Base-by-base conservation (phyloP, 257 asterid genomes). In the Scutellaria baicalensis region DNA sequence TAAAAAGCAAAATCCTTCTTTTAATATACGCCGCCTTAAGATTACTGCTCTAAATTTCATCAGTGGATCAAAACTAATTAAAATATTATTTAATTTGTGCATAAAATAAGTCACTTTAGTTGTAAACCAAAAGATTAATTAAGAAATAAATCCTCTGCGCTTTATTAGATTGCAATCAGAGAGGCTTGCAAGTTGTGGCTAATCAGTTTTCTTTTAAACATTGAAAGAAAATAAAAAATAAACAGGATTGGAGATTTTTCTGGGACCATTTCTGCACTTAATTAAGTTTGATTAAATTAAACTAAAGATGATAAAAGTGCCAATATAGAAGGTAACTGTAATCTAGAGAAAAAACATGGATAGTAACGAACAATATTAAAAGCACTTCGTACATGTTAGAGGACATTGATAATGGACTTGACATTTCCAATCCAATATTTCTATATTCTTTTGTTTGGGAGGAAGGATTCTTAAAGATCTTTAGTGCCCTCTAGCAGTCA, bases 191-290 rank as follows among this genome's bases (percentile, higher is more conserved):
- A 27, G 33, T 27, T 27, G 33, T 27, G 33, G 33, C 33, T 27
- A 27, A 27, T 27, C 4, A 27, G 4, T 27, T 27, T 27, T 27
- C 33, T 27, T 27, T 27, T 1, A 27, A 27, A 3, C 2, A 2
- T 1, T 1, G 27, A 2, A 2, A 1, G 2, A 23, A 23, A 12
- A 70, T 0, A 51, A 40, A 61, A 6, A 5, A 62, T 2, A 39
- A 51, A 21, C 10, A n/a, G 21, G 76, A 71, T 71, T 21, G 31
- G 11, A 42, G 47, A 72, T 72, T 66, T 31, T 63, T 63, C 44
- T 42, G 77, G 77, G 77, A 52, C 77, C 77, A 72, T 42, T 64
- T 52, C 35, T 17, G 49, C 75, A 70, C 75, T 59, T 13, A 20
- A 5, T 23, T 23, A 23, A 23, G 33, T 45, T 21, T 45, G 11